Evolutionary conservation across 148 eudicot species (phyloP).

Genomic region (Cornus suecica): DNA sequence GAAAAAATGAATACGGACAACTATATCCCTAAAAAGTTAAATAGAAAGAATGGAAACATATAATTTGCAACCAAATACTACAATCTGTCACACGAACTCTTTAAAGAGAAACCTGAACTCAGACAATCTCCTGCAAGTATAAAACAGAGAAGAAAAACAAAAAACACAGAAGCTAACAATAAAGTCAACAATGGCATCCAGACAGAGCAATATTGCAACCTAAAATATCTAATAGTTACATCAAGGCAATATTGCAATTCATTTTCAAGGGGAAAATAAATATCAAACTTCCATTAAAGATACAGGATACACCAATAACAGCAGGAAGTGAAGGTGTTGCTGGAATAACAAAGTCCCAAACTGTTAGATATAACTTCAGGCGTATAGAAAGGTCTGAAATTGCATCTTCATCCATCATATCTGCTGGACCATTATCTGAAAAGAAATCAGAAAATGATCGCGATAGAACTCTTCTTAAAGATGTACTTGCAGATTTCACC

Average conservation of each 20-base stretch:
- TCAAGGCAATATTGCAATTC: neutral
- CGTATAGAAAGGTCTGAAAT: slow-evolving; percentile 59
- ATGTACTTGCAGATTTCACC: slow-evolving; percentile 75
- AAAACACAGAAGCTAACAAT: neutral
- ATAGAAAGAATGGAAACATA: neutral
- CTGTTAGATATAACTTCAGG: slow-evolving; percentile 75
- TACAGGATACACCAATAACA: slow-evolving; percentile 96
- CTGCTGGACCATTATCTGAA: slow-evolving; percentile 70
- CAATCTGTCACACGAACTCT: neutral
- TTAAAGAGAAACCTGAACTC: neutral
- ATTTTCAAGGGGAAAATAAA: neutral
- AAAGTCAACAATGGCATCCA: neutral
- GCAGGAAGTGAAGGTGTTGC: slow-evolving; percentile 96
- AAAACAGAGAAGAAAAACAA: neutral
- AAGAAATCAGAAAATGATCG: slow-evolving; percentile 75
- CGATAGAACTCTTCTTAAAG: slow-evolving; percentile 67
- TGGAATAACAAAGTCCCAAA: slow-evolving; percentile 94
- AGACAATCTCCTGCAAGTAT: neutral
- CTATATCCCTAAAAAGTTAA: neutral
- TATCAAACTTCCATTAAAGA: neutral
- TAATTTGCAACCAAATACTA: neutral
- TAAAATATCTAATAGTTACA: neutral
- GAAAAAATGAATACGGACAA: neutral
- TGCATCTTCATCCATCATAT: slow-evolving; percentile 97
- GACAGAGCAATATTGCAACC: neutral